Conservation (phyloP, 1,284 basidiomycete species). For the Apiotrichum sp. region DNA sequence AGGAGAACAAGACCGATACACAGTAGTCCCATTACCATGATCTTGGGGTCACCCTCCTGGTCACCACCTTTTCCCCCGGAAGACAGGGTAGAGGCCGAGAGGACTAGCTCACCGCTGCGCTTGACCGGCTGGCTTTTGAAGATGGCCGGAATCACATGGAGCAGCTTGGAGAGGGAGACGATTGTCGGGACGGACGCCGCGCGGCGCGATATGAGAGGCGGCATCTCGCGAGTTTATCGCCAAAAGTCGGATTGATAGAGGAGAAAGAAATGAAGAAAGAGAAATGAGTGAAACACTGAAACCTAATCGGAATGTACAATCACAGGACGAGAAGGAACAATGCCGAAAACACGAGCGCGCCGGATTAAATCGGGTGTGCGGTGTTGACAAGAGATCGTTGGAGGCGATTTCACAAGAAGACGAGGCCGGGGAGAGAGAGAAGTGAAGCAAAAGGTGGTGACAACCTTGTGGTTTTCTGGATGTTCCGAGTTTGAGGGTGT, state of each 20-base stretch:
- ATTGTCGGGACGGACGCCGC: constrained; percentile 26
- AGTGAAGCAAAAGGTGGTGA: no score
- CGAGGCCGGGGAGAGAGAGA: no score
- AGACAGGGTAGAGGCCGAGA: neutral
- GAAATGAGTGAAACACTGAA: no score
- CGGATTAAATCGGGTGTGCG: no score
- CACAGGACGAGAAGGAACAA: no score
- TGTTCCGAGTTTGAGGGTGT: no score
- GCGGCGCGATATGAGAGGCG: constrained; percentile 9
- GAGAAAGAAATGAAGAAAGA: neutral
- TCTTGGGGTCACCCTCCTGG: constrained; percentile 36
- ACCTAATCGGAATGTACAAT: no score
- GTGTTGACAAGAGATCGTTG: no score
- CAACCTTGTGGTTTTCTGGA: no score
- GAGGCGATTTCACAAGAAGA: no score
- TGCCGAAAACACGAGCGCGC: no score
- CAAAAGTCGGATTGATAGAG: neutral
- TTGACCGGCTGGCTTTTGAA: constrained; percentile 4
- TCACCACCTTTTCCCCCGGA: constrained; percentile 20
- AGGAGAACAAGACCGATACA: constrained; percentile 63
- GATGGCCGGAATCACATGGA: constrained; percentile 23
- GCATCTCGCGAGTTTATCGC: constrained; percentile 9
- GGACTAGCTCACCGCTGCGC: neutral
- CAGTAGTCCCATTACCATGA: constrained; percentile 64
- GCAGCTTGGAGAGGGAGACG: constrained; percentile 35